Base-by-base conservation (phyloP, 768 basidiomycete species). In the Pholiota molesta region DNA sequence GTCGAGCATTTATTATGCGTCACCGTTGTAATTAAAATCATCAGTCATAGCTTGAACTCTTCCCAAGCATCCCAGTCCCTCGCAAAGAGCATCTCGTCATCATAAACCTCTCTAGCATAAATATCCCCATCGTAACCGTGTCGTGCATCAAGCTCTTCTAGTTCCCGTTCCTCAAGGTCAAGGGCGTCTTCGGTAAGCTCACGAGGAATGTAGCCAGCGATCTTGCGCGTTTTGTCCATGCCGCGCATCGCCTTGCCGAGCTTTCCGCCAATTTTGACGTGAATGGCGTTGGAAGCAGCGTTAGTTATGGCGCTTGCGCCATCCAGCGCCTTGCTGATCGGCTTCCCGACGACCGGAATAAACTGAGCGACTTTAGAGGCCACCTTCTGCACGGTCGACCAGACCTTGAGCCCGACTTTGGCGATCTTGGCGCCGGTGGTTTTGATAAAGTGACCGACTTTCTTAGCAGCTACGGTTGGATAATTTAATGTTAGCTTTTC, bases 391-490 rank as follows among this genome's bases (percentile, higher is more conserved):
- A 35, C 61, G 6, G 61, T 52, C 1, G 64, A 57, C 31, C 44
- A 35, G 35, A 65, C 33, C 56, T 65, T 65, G 35, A 65, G 61
- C 13, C 64, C 64, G 17, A 60, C 47, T 44, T 65, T 65, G 37
- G 61, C 64, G 31, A 65, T 62, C 42, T 59, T 65, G n/a, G 60
- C 55, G n/a, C 57, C 64, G 16, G 54, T 60, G 7, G 57, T 59
- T 39, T 65, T 59, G 33, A 62, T 33, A 17, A 62, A 59, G 23
- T 49, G 52, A 5, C 44, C 53, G 33, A 52, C 61, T 42, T 47
- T 62, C 61, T 55, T 28, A 21, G 49, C 62, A 33, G 54, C 62
- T 57, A 29, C 9, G 8, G 8, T 28, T 11, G 11, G 2, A 44
- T n/a, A 19, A n/a, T 17, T 19, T 16, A 1, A 26, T 49, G 2